Evolutionary conservation across 2,329 filamentous ascomycete species (phyloP), one percentile per base, ranked within the genome.

Genomic region (Exophiala viscosa): DNA sequence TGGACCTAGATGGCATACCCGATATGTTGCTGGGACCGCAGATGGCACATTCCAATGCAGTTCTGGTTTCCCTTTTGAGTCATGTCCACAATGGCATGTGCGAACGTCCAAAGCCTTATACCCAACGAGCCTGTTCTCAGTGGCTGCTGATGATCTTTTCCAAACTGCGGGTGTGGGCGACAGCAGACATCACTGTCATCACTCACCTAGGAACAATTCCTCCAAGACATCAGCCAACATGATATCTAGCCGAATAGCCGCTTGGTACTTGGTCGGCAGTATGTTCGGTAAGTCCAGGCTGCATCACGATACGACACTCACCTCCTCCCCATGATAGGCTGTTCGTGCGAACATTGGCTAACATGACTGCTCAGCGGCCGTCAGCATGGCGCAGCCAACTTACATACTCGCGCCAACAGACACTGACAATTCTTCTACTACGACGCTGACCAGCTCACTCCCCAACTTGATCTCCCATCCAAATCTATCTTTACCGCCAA

Each of bases 41-140:
- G 5, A 5, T 42, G 5, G 28, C 17, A 49, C 51, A 54, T 54
- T 54, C 51, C 45, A 54, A 34, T 23, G 34, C 40, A 34, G 14
- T 31, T 23, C 11, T 7, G 15, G 15, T 40, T 40, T 48, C 50
- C 45, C 39, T 20, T 40, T 42, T 13, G 39, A 40, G 40, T 17
- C 32, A 39, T 28, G 39, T 45, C 32, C 13, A 49, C 40, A 45
- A 39, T 18, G 39, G n/a, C 14, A 5, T 10, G n/a, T 23, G 20
- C 40, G 40, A 28, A 14, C 20, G 20, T 31, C 11, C n/a, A 2
- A 20, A 9, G 20, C 13, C 14, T 34, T 49, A 46, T 40, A 32
- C 45, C 39, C 36, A 18, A 45, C 45, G 36, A 44, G 8, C 15
- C 1, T 1, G 5, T 11, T 8, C 28, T 42, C 20, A 23, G 11